Conservation (phyloP, 352 stramenopile species). For the Phytophthora pistaciae region DNA sequence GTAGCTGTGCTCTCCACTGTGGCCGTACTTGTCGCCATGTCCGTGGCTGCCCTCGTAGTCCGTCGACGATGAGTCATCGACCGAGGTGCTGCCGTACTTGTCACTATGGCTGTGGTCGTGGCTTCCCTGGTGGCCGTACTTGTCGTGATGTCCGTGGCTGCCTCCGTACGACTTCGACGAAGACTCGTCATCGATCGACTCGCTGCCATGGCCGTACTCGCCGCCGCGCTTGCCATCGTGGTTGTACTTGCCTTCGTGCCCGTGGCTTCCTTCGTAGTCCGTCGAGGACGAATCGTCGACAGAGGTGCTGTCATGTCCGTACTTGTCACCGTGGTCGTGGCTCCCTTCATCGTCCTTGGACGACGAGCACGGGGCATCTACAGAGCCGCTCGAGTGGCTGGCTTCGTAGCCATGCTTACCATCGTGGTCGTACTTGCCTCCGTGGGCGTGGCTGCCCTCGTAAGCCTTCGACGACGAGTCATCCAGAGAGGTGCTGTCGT, state of each 20-base stretch:
- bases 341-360: constrained; percentile 2
- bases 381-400: neutral
- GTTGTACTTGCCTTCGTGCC: neutral
- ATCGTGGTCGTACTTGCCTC: neutral
- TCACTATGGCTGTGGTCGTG: neutral
- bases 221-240: neutral
- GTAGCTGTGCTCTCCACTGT: constrained; percentile 4
- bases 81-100: neutral
- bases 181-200: neutral
- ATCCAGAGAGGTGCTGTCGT: neutral
- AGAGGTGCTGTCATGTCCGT: neutral
- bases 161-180: neutral
- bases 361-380: constrained; percentile 11
- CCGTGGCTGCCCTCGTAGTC: neutral
- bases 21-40: neutral
- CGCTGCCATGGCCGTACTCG: neutral
- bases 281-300: constrained; percentile 12
- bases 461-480: neutral
- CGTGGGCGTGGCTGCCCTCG: neutral
- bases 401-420: constrained; percentile 5
- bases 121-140: too few species aligned
- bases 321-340: neutral
- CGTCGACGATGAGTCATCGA: neutral
- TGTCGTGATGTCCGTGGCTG: neutral
- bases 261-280: constrained; percentile 7